Evolutionary conservation across 495 filamentous ascomycete genomes (phyloP).

Genomic region (Penicillium angulare): DNA sequence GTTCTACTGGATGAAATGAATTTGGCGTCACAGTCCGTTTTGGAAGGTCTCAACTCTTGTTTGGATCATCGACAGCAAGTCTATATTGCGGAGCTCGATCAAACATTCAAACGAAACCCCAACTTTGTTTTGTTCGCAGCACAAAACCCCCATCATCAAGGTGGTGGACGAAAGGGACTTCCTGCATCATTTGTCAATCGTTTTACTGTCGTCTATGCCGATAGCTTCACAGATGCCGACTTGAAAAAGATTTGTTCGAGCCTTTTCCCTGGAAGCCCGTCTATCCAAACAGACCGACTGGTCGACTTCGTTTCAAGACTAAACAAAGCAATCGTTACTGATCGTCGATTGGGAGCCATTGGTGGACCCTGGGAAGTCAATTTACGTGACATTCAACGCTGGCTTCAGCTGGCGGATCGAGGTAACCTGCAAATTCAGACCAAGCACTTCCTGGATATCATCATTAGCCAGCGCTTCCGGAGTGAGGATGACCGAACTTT

Average conservation of each 20-base stretch:
- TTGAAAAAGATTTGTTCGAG: slow-evolving; percentile 75
- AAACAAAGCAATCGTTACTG: slow-evolving; percentile 64
- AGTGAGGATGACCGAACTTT: slow-evolving; percentile 61
- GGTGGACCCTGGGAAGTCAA: slow-evolving; percentile 98
- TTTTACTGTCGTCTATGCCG: slow-evolving; percentile 96
- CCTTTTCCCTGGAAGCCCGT: slow-evolving; percentile 63
- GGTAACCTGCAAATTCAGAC: slow-evolving; percentile 50
- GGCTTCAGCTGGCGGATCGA: slow-evolving; percentile 69
- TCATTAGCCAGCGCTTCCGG: slow-evolving; percentile 88
- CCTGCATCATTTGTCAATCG: slow-evolving; percentile 96
- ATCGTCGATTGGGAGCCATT: slow-evolving; percentile 66
- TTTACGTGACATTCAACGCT: slow-evolving; percentile 84
- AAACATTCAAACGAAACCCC: slow-evolving; percentile 84
- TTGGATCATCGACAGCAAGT: slow-evolving; percentile 96
- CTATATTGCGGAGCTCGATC: slow-evolving; percentile 91
- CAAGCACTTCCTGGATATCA: slow-evolving; percentile 73
- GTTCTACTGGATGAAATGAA: slow-evolving; percentile 99
- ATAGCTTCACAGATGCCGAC: slow-evolving; percentile 79
- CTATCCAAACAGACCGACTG: slow-evolving; percentile 55
- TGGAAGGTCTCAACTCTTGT: slow-evolving; percentile 96
- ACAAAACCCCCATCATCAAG: slow-evolving; percentile 97
- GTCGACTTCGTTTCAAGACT: slow-evolving; percentile 80
- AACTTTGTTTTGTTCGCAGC: slow-evolving; percentile 92
- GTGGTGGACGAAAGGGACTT: slow-evolving; percentile 91
- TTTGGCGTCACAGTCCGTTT: slow-evolving; percentile 90